Evolutionary conservation across 2,329 filamentous ascomycete genomes (phyloP).

Genomic region (Botrytis fragariae): DNA sequence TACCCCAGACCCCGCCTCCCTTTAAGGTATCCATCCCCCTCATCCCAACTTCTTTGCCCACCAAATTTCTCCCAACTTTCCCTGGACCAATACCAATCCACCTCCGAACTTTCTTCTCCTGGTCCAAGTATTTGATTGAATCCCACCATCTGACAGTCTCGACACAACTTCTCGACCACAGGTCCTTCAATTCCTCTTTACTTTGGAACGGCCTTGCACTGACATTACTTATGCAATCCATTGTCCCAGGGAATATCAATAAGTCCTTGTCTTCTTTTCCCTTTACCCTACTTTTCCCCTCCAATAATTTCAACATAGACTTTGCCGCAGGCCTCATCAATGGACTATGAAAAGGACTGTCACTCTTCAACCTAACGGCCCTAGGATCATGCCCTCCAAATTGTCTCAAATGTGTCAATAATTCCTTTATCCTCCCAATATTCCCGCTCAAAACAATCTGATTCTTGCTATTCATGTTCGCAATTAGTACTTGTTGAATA

Average conservation of each 20-base stretch:
- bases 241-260: slow-evolving; percentile 68
- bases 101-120: slow-evolving; percentile 73
- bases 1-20: slow-evolving; percentile 89
- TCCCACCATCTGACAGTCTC: slow-evolving; percentile 96
- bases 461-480: slow-evolving; percentile 93
- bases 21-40: slow-evolving; percentile 73
- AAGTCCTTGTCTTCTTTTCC: slow-evolving; percentile 60
- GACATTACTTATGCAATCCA: slow-evolving; percentile 85
- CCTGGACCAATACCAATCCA: slow-evolving; percentile 94
- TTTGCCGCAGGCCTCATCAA: slow-evolving; percentile 83
- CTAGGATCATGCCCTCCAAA: slow-evolving; percentile 90
- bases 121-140: slow-evolving; percentile 83
- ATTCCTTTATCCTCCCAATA: slow-evolving; percentile 75
- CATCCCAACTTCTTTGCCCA: slow-evolving; percentile 94
- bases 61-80: slow-evolving; percentile 88
- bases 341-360: slow-evolving; percentile 87
- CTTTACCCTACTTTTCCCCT: slow-evolving; percentile 53
- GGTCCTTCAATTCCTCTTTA: slow-evolving; percentile 71
- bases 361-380: slow-evolving; percentile 80
- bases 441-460: slow-evolving; percentile 92
- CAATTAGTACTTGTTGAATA: slow-evolving; percentile 84
- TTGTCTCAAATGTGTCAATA: slow-evolving; percentile 80
- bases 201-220: slow-evolving; percentile 73
- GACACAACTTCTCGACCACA: slow-evolving; percentile 78
- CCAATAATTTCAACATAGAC: slow-evolving; percentile 68